Base-by-base conservation (phyloP, 257 asterid species). In the Solanum etuberosum region DNA sequence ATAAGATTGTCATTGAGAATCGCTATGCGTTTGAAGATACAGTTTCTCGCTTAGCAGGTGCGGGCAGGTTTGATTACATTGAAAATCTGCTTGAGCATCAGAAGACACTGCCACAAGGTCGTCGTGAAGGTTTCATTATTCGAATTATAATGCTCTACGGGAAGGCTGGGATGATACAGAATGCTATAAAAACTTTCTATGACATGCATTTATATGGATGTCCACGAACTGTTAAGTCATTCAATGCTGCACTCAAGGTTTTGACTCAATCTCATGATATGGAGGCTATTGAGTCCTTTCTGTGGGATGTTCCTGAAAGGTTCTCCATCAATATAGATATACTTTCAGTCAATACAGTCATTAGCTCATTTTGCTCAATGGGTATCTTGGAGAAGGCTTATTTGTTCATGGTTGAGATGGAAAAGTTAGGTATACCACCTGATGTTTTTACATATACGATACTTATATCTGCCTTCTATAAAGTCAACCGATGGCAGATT, bases 381-480 rank as follows among this genome's bases (percentile, higher is more conserved):
- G 93, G 88, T 86, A 72, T 90, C 74, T 68, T 90, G 88, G 94
- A 93, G 73, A 94, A 91, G 91, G 98, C 97, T 6, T 89, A 86
- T 90, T 20, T 92, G 86, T 73, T 93, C 86, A 90, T 92, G 96
- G 88, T 86, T 57, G 92, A 90, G 93, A 92, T 92, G 95, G 94
- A 92, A 68, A 94, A 90, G 88, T 51, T 89, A 84, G 95, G 96
- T 71, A 71, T 94, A 70, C 57, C 77, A 27, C 96, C 97, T 63
- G 98, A 95, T 82, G 98, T 94, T 87, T 89, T 94, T 89, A 93
- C 98, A 9, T 95, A 93, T 83, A 95, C 98, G 4, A 91, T 94
- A 21, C 96, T 95, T 51, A 93, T 94, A 83, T 92, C 97, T 59
- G 95, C 96, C 86, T 93, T 90, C 87, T 95, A 94, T 87, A 92